Percentiles rank a stretch among this genome's conserved stretches.
These are phyloP conservation scores for Paramarasmius palmivorus DNA, from an alignment of 1,284 basidiomycete species.

Conservation along the genomic window DNA sequence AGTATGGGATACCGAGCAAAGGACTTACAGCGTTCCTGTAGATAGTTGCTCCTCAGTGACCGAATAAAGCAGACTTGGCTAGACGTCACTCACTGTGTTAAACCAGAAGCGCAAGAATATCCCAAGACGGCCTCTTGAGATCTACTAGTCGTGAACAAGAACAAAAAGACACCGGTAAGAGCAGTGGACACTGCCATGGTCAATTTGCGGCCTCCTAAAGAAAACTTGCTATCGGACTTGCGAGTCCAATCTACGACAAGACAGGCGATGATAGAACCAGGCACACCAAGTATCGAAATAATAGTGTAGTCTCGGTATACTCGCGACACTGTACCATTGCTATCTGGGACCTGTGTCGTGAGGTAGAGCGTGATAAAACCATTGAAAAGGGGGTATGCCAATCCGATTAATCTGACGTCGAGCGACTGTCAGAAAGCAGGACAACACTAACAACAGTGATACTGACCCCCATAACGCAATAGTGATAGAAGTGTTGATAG, in stretches of 20 bases:
- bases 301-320: conserved; percentile 54
- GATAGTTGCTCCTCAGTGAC: conserved; percentile 3
- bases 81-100: conserved; percentile 35
- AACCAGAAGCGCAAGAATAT: conserved; percentile 51
- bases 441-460: neutral
- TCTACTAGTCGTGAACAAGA: conserved; percentile 59
- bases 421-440: neutral
- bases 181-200: conserved; percentile 51
- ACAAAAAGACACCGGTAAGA: conserved; percentile 58
- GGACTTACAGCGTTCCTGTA: conserved; percentile 32
- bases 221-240: conserved; percentile 25
- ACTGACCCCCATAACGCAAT: conserved; percentile 54
- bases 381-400: conserved; percentile 63
- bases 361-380: conserved; percentile 56
- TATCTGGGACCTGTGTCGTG: conserved; percentile 33
- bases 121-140: conserved; percentile 48
- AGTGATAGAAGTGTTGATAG: conserved; percentile 51
- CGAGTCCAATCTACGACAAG: conserved; percentile 52
- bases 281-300: conserved; percentile 50
- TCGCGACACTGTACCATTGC: conserved; percentile 27
- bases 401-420: conserved; percentile 45
- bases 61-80: neutral
- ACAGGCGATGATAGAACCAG: conserved; percentile 59
- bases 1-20: conserved; percentile 4
- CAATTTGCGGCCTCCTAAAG: conserved; percentile 49